These are phyloP conservation scores for Paecilomyces variotii DNA, from an alignment of 2,329 filamentous ascomycete genomes.

Conservation along the genomic window DNA sequence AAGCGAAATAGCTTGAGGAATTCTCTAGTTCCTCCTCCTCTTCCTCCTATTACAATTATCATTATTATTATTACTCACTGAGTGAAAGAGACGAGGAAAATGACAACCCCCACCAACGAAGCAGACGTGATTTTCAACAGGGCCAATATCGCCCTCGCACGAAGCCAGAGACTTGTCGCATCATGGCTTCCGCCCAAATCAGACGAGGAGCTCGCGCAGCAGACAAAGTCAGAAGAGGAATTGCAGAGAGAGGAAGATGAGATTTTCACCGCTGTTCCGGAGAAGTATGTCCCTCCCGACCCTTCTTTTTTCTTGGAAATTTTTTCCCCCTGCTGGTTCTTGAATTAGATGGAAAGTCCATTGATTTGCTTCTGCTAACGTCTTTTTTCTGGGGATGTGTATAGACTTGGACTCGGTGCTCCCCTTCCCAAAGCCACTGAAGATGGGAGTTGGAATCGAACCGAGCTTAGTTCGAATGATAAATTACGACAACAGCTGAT, in stretches of 20 bases:
- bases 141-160: conserved; percentile 46
- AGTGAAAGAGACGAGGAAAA: conserved; percentile 8
- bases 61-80: too few relatives aligned
- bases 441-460: conserved; percentile 33
- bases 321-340: too few relatives aligned
- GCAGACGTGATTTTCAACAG: conserved; percentile 50
- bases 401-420: conserved; percentile 42
- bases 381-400: conserved; percentile 1
- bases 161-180: conserved; percentile 46
- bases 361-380: not conserved
- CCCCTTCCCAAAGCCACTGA: conserved; percentile 34
- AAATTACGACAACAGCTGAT: conserved; percentile 39
- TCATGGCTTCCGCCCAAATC: conserved; percentile 49
- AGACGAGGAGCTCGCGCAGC: conserved; percentile 27
- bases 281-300: conserved; percentile 38
- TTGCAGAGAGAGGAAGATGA: conserved; percentile 46
- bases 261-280: conserved; percentile 45
- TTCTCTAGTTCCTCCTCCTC: not conserved
- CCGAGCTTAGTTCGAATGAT: conserved; percentile 36
- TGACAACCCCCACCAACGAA: conserved; percentile 31
- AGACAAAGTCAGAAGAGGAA: conserved; percentile 36
- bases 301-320: not conserved
- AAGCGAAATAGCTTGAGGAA: not conserved
- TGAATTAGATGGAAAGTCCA: too few relatives aligned
- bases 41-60: not conserved